These are phyloP conservation scores for Clarireedia sp. DNA, from an alignment of 2,329 filamentous ascomycete species.

Conservation along the genomic window DNA sequence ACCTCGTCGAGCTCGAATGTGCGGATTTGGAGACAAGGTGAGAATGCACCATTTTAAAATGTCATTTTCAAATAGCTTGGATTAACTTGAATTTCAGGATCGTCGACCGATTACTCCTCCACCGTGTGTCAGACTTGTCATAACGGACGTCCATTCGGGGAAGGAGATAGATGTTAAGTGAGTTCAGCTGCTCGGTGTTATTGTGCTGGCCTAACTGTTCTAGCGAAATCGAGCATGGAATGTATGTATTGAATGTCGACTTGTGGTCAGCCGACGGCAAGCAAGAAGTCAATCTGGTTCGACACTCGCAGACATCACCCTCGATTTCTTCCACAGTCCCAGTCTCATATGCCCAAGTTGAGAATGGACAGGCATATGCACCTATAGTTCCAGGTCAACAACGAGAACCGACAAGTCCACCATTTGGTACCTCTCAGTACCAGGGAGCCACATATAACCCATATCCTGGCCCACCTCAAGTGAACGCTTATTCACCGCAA, in stretches of 20 bases:
- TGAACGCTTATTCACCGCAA: slow-evolving; percentile 19
- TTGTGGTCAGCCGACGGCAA: slow-evolving; percentile 55
- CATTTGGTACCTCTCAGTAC: slow-evolving; percentile 12
- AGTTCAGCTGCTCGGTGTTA: slow-evolving; percentile 27
- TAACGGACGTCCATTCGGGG: slow-evolving; percentile 65
- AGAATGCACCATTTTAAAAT: neutral
- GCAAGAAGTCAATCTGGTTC: slow-evolving; percentile 60
- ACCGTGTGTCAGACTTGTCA: slow-evolving; percentile 77
- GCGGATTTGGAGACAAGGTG: slow-evolving; percentile 97
- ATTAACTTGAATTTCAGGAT: slow-evolving; percentile 49
- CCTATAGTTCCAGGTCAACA: slow-evolving; percentile 18
- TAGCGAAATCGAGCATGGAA: slow-evolving; percentile 61
- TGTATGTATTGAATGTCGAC: slow-evolving; percentile 62
- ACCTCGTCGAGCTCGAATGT: slow-evolving; percentile 90
- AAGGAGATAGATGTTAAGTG: slow-evolving; percentile 81
- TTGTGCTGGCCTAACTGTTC: slow-evolving; percentile 3
- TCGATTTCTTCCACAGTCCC: slow-evolving; percentile 77
- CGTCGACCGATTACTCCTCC: slow-evolving; percentile 92
- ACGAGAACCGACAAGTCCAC: slow-evolving; percentile 10
- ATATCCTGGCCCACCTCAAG: slow-evolving; percentile 22
- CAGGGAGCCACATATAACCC: slow-evolving; percentile 19
- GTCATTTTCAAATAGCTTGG: neutral
- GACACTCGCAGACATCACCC: slow-evolving; percentile 57
- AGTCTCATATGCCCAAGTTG: slow-evolving; percentile 61
- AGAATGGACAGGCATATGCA: slow-evolving; percentile 27